These are phyloP conservation scores for Testicularia cyperi DNA, from an alignment of 1,284 basidiomycete genomes.

Conservation along the genomic window DNA sequence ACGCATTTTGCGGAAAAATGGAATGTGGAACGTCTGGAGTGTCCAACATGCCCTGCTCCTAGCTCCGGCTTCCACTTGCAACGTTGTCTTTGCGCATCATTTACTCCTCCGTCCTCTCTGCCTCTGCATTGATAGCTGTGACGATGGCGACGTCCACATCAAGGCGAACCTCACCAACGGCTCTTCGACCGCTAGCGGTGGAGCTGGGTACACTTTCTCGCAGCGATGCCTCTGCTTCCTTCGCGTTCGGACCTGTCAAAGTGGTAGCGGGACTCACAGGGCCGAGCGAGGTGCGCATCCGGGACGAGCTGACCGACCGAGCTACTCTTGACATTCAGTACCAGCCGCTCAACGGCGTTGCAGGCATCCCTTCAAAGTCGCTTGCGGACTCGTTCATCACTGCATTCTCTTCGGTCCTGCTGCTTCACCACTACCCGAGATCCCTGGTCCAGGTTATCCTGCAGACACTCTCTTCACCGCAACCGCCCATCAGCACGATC, in stretches of 20 bases:
- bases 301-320: constrained; percentile 64
- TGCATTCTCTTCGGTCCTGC: constrained; percentile 58
- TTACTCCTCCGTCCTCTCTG: too few relatives aligned
- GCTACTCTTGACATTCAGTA: constrained; percentile 65
- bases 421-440: constrained; percentile 64
- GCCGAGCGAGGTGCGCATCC: constrained; percentile 64
- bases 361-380: constrained; percentile 49
- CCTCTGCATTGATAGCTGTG: too few relatives aligned
- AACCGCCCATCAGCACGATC: constrained; percentile 2
- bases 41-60: too few relatives aligned
- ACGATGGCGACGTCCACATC: too few relatives aligned
- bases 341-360: constrained; percentile 63
- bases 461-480: constrained; percentile 64
- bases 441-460: constrained; percentile 70
- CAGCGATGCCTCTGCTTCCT: constrained; percentile 45
- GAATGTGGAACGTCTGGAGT: too few relatives aligned
- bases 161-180: constrained; percentile 17
- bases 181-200: constrained; percentile 23
- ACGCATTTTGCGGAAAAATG: too few relatives aligned
- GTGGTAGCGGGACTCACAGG: constrained; percentile 62
- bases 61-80: too few relatives aligned
- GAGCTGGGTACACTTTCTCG: constrained; percentile 23
- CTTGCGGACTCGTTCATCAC: constrained; percentile 10
- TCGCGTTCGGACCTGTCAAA: constrained; percentile 39
- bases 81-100: too few relatives aligned